A percentile compares a stretch with the other conserved stretches of the same genome.
These are phyloP conservation scores for Colletotrichum godetiae DNA, from an alignment of 2,329 filamentous ascomycete genomes.

Conservation along the genomic window DNA sequence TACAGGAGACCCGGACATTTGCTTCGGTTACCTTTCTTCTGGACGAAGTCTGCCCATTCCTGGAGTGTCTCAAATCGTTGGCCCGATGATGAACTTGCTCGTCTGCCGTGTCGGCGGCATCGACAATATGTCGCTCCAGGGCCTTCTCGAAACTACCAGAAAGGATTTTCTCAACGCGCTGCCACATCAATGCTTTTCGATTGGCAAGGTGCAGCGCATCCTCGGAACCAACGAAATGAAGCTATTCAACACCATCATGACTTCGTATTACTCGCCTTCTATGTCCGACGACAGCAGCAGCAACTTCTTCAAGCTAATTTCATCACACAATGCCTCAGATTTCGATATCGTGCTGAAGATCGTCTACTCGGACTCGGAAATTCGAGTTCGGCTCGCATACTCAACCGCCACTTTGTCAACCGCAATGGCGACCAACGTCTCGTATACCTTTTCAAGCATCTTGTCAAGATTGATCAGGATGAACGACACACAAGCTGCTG, in stretches of 20 bases:
- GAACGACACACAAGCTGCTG: background rate
- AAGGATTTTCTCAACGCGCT: conserved; percentile 27
- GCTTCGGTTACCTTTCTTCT: conserved; percentile 29
- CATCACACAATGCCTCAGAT: conserved; percentile 16
- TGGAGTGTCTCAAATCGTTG: conserved; percentile 19
- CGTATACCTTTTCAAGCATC: conserved; percentile 19
- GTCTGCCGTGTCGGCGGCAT: conserved; percentile 9
- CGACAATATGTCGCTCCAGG: background rate
- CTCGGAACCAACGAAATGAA: conserved; percentile 4
- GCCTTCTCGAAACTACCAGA: conserved; percentile 1
- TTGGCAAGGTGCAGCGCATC: conserved; percentile 28
- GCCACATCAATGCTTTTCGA: conserved; percentile 26
- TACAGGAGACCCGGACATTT: conserved; percentile 7
- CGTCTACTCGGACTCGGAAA: conserved; percentile 8
- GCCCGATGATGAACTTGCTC: conserved; percentile 26
- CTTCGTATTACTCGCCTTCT: conserved; percentile 9
- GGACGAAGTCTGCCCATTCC: conserved; percentile 14
- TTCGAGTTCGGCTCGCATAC: conserved; percentile 7
- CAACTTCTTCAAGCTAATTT: conserved; percentile 5
- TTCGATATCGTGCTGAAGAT: conserved; percentile 25
- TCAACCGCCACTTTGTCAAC: background rate
- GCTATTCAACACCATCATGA: conserved; percentile 36
- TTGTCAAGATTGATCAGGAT: background rate
- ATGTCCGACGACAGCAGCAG: background rate
- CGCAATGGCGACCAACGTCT: conserved; percentile 2